These are phyloP conservation scores for Heritiera fomes DNA, from an alignment of 345 rosid species.

Conservation along the genomic window DNA sequence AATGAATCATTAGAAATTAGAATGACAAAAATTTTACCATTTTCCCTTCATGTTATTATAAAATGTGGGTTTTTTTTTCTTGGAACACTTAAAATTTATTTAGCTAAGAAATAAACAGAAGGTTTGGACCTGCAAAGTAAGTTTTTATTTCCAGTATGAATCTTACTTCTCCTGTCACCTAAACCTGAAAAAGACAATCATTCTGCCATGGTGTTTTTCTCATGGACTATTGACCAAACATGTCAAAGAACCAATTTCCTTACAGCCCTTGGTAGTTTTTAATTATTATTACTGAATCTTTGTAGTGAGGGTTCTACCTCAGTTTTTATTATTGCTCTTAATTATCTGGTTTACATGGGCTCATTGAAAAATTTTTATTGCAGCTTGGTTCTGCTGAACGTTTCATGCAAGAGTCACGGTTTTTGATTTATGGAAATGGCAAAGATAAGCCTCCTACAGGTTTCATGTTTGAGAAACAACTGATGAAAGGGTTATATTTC, in stretches of 20 bases:
- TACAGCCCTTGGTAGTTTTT: not conserved
- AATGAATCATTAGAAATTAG: not conserved
- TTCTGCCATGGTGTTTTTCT: not conserved
- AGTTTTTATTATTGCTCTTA: slow-evolving; percentile 14
- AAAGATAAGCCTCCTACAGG: slow-evolving; percentile 87
- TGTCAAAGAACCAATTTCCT: not conserved
- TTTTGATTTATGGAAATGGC: slow-evolving; percentile 81
- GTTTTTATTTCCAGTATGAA: not conserved
- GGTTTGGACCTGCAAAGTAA: not conserved
- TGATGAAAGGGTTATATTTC: slow-evolving; percentile 87
- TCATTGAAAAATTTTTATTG: slow-evolving; percentile 21
- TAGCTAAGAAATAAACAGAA: not conserved
- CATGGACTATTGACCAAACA: slow-evolving; percentile 2
- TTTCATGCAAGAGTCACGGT: slow-evolving; percentile 84
- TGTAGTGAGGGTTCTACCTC: not conserved
- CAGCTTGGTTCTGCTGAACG: slow-evolving; percentile 97
- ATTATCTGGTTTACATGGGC: slow-evolving; percentile 12
- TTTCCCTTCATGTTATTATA: not conserved
- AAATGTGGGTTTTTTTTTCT: not conserved
- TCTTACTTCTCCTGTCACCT: not conserved
- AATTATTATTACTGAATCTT: not conserved
- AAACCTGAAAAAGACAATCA: not conserved
- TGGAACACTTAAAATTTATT: not conserved
- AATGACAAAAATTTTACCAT: not conserved
- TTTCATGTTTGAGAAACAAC: slow-evolving; percentile 92